These are phyloP conservation scores for Boletus holoroseus DNA, from an alignment of 1,284 basidiomycete genomes.

Conservation along the genomic window DNA sequence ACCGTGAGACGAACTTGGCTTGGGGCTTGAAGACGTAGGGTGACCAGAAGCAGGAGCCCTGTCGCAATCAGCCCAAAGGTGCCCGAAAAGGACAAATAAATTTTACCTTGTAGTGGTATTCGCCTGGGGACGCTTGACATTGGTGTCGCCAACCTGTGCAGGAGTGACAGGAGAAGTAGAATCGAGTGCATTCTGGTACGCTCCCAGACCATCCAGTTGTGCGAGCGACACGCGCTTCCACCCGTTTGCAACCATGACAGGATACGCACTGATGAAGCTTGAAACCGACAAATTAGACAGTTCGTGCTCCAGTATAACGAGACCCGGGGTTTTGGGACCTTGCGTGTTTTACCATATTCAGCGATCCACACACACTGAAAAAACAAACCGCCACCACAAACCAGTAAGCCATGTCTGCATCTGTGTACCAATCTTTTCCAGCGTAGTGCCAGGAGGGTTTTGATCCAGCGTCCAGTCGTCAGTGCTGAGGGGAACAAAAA, in stretches of 20 bases:
- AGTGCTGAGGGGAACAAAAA: constrained; percentile 42
- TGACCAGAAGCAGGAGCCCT: constrained; percentile 7
- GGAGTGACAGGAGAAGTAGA: constrained; percentile 22
- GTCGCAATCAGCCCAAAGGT: not conserved
- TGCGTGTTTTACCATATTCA: constrained; percentile 9
- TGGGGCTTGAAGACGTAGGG: not conserved
- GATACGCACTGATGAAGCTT: constrained; percentile 67
- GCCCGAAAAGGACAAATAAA: not conserved
- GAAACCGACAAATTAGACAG: constrained; percentile 55
- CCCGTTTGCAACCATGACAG: constrained; percentile 55
- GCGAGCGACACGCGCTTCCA: constrained; percentile 64
- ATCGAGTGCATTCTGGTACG: constrained; percentile 53
- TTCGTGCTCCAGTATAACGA: constrained; percentile 84
- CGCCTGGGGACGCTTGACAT: constrained; percentile 18
- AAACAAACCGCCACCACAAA: constrained; percentile 21
- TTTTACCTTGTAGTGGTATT: constrained; percentile 14
- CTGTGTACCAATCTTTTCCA: constrained; percentile 39
- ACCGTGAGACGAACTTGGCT: constrained; percentile 9
- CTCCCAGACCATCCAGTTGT: constrained; percentile 40
- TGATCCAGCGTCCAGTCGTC: constrained; percentile 58
- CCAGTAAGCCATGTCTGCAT: constrained; percentile 56
- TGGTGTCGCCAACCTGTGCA: constrained; percentile 22
- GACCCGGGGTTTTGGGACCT: constrained; percentile 65
- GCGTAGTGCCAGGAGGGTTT: constrained; percentile 37
- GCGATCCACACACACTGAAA: not conserved